These are phyloP conservation scores for Colletotrichum limetticola DNA, from an alignment of 2,329 filamentous ascomycete species.

Conservation along the genomic window DNA sequence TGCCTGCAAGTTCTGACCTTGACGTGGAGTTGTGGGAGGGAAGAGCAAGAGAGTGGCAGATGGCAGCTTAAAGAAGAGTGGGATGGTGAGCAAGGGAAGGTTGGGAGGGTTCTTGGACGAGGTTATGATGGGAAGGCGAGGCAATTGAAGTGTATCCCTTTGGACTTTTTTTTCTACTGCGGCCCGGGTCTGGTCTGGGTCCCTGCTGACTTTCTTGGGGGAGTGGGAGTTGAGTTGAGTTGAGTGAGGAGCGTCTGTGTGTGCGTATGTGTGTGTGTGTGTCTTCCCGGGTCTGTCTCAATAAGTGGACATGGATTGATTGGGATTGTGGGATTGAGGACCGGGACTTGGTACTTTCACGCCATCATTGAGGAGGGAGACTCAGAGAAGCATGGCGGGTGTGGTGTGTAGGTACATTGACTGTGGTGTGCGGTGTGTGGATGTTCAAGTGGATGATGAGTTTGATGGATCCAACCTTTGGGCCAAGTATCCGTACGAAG, in stretches of 20 bases:
- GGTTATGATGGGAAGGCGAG: slow-evolving; percentile 32
- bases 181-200: slow-evolving; percentile 29
- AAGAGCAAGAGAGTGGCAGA: slow-evolving; percentile 27
- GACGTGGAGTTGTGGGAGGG: slow-evolving; percentile 23
- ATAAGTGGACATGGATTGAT: slow-evolving; percentile 29
- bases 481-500: slow-evolving; percentile 9
- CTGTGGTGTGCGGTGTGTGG: slow-evolving; percentile 3
- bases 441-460: slow-evolving; percentile 21
- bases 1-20: slow-evolving; percentile 28
- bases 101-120: slow-evolving; percentile 11
- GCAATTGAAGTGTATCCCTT: slow-evolving; percentile 34
- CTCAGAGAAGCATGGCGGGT: slow-evolving; percentile 5
- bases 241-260: background rate
- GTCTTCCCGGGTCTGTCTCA: slow-evolving; percentile 25
- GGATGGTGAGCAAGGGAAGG: slow-evolving; percentile 31
- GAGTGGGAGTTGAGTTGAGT: slow-evolving; percentile 15
- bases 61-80: slow-evolving; percentile 33
- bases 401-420: background rate
- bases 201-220: slow-evolving; percentile 14
- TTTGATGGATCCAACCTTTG: slow-evolving; percentile 31
- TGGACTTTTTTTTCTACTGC: slow-evolving; percentile 15
- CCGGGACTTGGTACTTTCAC: slow-evolving; percentile 20
- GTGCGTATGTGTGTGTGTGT: background rate
- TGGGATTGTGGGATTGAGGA: slow-evolving; percentile 30
- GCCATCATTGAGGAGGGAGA: slow-evolving; percentile 14